These are phyloP conservation scores for Lophiotrema nucula DNA, from an alignment of 495 filamentous ascomycete species.

Conservation along the genomic window DNA sequence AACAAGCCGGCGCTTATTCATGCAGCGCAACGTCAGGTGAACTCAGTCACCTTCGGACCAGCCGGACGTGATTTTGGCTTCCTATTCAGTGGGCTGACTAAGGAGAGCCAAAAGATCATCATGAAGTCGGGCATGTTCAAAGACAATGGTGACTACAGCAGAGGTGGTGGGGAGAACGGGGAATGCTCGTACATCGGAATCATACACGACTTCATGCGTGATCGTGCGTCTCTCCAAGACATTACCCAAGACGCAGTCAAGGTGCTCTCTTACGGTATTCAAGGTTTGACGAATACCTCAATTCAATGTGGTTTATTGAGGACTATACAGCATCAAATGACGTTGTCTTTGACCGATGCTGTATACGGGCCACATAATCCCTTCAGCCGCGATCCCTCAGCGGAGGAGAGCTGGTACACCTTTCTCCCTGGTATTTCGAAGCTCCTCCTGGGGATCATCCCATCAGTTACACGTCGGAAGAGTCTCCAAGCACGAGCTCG, in stretches of 20 bases:
- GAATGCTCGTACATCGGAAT: no score
- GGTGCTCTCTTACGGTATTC: constrained; percentile 41
- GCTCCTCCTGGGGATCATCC: constrained; percentile 2
- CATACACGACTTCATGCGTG: constrained; percentile 7
- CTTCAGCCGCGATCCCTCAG: constrained; percentile 41
- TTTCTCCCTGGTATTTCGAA: constrained; percentile 15
- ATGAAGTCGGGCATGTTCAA: background rate
- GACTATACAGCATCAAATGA: constrained; percentile 41
- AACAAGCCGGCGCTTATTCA: constrained; percentile 39
- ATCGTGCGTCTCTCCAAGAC: background rate
- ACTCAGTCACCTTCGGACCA: constrained; percentile 39
- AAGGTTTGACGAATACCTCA: background rate
- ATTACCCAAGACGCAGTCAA: constrained; percentile 37
- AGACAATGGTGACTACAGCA: background rate
- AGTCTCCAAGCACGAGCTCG: background rate
- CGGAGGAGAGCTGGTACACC: constrained; percentile 46
- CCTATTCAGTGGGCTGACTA: constrained; percentile 37
- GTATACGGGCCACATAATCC: constrained; percentile 54
- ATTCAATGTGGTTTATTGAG: background rate
- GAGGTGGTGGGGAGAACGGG: background rate
- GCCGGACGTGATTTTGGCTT: constrained; percentile 41
- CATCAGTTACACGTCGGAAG: background rate
- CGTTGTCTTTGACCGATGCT: constrained; percentile 47
- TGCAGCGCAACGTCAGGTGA: constrained; percentile 39
- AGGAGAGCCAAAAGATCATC: constrained; percentile 34